Base-by-base conservation (phyloP, 2,329 filamentous ascomycete species). In the Trichoderma aggressivum region DNA sequence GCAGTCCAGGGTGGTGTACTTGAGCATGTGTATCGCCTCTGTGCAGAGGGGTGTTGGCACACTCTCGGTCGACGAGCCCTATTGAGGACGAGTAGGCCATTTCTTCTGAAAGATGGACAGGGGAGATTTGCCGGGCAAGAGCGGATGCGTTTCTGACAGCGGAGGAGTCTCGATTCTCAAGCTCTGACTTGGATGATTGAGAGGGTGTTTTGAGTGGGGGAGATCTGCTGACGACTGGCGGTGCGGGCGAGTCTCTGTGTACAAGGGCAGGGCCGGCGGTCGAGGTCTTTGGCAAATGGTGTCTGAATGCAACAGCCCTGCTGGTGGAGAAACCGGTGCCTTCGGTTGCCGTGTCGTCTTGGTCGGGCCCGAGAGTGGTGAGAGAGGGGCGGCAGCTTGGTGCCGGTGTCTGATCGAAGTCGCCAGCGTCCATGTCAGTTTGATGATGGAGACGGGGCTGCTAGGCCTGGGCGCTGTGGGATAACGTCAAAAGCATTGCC, bases 381-480 rank as follows among this genome's bases (percentile, higher is more conserved):
- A 80, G 61, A 10, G 79, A 80, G 18, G 76, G 70, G 18, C 76
- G 78, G 32, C 72, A 70, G 60, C 80, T 81, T 10, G 78, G 77
- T n/a, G 76, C 74, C 21, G 80, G 79, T 24, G 80, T 80, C 24
- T 75, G 72, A 70, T 81, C 78, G 63, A 82, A 80, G 61, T 77
- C 76, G n/a, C 75, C 75, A 39, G 63, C 39, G 14, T 75, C 75
- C 71, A 76, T 74, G 36, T 75, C 70, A 5, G 64, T 62, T 53
- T 73, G 70, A 32, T 72, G 71, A 18, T 70, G 55, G 59, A 74
- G 73, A 18, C 70, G 55, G 59, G 74, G 73, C 62, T 74, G 71
- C 32, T 73, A 72, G 67, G 73, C 75, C 66, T 70, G 71, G 36
- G 62, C 74, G 43, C 78, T 73, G 30, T 68, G 72, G 71, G 77